Evolutionary conservation across 2,329 filamentous ascomycete species (phyloP), one percentile per base, ranked within the genome.

Genomic region (Colletotrichum tropicale): DNA sequence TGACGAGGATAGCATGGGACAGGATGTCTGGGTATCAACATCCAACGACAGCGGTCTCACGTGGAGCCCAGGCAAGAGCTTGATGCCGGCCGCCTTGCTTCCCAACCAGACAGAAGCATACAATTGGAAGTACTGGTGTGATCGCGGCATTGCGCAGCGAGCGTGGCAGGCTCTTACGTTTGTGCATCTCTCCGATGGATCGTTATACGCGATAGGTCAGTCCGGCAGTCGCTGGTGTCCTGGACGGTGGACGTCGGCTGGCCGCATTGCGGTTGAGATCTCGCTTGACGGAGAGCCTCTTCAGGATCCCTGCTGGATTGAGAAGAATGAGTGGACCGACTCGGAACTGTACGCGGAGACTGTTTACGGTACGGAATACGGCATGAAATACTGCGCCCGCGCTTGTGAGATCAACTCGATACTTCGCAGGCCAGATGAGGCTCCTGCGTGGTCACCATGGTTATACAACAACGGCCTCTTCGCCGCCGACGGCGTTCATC

Each of bases 1-100:
- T n/a, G 80, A 81, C 18, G 80, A 81, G 66, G 80, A 81, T 38
- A 78, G 79, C 48, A 80, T 80, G 77, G 80, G 80, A 15, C 79
- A 80, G 36, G 77, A 81, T 21, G 73, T 80, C 2, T 81, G 80
- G 79, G 66, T 80, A 9, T 75, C 78, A 2, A 72, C 72, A 6
- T 80, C 78, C 2, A 64, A 66, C 10, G 79, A 81, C 64, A 75
- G 77, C 21, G 79, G 79, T 7, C 38, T 65, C 18, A 79, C 78
- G 1, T 81, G 79, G 79, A 75, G 60, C 43, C 64, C 66, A 1
- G 68, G 78, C 8, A 48, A 38, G 34, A 70, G 66, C 52, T 67
- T 81, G 28, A 60, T 81, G 61, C 79, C 79, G 12, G 73, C 79
- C 13, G 80, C 80, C 3, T 32, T 81, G 10, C 78, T 81, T 4